A percentile compares a stretch with the other conserved stretches of the same genome.
Evolutionary conservation across 495 filamentous ascomycete species (phyloP).

Genomic region (Aspergillus olivimuriae): DNA sequence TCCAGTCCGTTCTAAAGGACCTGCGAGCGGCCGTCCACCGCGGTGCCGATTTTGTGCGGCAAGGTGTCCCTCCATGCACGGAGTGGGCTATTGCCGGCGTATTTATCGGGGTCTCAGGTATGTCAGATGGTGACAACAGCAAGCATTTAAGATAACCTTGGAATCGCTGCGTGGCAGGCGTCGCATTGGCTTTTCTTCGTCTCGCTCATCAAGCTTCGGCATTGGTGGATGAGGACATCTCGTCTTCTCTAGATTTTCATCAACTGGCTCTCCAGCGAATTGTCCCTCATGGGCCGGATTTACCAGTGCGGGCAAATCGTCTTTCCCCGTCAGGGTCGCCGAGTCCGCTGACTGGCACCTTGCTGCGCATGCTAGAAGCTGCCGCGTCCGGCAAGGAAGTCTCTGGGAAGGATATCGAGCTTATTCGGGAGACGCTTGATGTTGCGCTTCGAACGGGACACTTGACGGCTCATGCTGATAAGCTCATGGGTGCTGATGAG

Average conservation of each 20-base stretch:
- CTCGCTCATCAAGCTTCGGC: conserved; percentile 28
- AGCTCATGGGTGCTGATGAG: conserved; percentile 35
- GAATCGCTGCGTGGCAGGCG: conserved; percentile 19
- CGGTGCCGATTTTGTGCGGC: conserved; percentile 22
- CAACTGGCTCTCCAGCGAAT: conserved; percentile 26
- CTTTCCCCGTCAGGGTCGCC: conserved; percentile 28
- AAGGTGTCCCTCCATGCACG: conserved; percentile 16
- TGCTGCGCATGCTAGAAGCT: conserved; percentile 19
- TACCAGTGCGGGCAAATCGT: conserved; percentile 21
- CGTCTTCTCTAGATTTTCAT: conserved; percentile 18
- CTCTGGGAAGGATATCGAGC: conserved; percentile 18
- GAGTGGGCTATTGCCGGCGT: conserved; percentile 23
- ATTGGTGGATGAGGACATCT: conserved; percentile 6
- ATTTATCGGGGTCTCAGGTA: conserved; percentile 28
- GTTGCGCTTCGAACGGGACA: conserved; percentile 27
- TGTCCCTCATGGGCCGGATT: conserved; percentile 18
- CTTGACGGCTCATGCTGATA: conserved; percentile 24
- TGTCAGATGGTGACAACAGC: background rate
- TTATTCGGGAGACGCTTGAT: conserved; percentile 23
- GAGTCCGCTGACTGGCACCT: conserved; percentile 23
- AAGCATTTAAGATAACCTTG: background rate
- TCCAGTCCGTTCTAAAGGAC: conserved; percentile 18
- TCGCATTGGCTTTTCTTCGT: conserved; percentile 32
- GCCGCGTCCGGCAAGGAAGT: conserved; percentile 11
- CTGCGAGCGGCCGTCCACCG: conserved; percentile 23